Evolutionary conservation across 2,329 filamentous ascomycete species (phyloP).

Genomic region (Pochonia chlamydosporia): DNA sequence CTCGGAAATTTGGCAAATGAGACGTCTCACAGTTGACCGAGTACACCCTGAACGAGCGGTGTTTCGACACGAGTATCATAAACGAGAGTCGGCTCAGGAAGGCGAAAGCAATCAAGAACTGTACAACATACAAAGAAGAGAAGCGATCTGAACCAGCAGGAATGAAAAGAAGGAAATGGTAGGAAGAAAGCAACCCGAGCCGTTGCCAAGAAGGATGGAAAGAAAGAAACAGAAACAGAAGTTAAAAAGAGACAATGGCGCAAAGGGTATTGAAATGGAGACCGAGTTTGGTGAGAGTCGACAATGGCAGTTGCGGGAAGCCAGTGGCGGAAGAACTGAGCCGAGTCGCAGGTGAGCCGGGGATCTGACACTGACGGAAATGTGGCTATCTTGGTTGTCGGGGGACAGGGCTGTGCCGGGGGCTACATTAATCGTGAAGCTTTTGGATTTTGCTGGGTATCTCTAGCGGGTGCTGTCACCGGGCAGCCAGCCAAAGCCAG

Average conservation of each 20-base stretch:
- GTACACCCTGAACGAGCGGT: neutral
- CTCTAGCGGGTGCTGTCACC: neutral
- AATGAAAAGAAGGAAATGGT: conserved; percentile 12
- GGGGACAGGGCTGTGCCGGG: neutral
- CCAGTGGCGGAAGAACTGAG: neutral
- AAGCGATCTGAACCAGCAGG: conserved; percentile 56
- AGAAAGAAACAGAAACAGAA: conserved; percentile 13
- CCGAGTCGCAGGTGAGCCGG: conserved; percentile 1
- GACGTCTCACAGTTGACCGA: neutral
- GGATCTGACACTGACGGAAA: conserved; percentile 2
- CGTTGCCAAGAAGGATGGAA: conserved; percentile 12
- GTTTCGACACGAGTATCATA: neutral
- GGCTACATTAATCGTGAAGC: neutral
- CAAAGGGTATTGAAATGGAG: neutral
- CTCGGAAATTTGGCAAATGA: neutral
- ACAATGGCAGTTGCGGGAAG: neutral
- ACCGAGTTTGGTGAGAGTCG: neutral
- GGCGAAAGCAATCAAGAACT: neutral
- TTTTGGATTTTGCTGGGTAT: neutral
- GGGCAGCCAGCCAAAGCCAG: too few species aligned
- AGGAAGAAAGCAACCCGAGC: conserved; percentile 8
- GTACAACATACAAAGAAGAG: conserved; percentile 1
- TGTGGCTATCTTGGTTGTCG: neutral
- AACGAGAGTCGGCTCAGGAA: neutral
- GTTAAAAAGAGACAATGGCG: conserved; percentile 5